These are phyloP conservation scores for Petunia secreta DNA, from an alignment of 257 asterid species.

Conservation along the genomic window DNA sequence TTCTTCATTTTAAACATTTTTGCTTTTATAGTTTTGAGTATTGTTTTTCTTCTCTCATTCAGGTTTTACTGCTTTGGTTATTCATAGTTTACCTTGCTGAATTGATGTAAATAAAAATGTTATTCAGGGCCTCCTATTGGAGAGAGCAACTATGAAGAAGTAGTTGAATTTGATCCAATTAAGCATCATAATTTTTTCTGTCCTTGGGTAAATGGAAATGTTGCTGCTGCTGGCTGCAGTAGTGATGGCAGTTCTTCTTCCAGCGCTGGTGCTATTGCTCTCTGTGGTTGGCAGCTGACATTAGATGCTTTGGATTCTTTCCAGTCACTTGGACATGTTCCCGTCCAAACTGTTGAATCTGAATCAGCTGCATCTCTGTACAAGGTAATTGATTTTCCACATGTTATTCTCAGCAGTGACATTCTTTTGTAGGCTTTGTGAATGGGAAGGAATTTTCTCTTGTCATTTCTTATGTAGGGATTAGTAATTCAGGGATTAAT, in stretches of 20 bases:
- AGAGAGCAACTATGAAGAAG: slow-evolving; percentile 88
- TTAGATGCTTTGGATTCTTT: slow-evolving; percentile 93
- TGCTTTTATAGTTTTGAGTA: neutral
- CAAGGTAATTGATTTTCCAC: slow-evolving; percentile 55
- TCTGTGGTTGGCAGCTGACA: slow-evolving; percentile 97
- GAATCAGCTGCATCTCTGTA: slow-evolving; percentile 98
- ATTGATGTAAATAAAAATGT: slow-evolving; percentile 32
- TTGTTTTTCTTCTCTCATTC: slow-evolving; percentile 23
- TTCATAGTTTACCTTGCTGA: slow-evolving; percentile 22
- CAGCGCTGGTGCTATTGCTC: slow-evolving; percentile 70
- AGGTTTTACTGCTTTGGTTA: slow-evolving; percentile 1
- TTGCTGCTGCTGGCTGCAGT: slow-evolving; percentile 96
- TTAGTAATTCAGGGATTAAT: no score
- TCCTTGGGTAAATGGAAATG: slow-evolving; percentile 99
- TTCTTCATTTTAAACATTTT: slow-evolving; percentile 11
- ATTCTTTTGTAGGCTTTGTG: slow-evolving; percentile 3
- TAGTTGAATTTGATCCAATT: slow-evolving; percentile 91
- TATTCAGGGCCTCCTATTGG: slow-evolving; percentile 83
- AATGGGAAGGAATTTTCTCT: neutral
- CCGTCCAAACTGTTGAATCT: slow-evolving; percentile 87
- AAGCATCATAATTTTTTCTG: slow-evolving; percentile 90
- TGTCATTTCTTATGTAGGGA: slow-evolving; percentile 7
- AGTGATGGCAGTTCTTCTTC: slow-evolving; percentile 82
- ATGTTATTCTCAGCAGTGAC: neutral
- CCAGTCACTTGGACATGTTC: slow-evolving; percentile 87